Percentiles rank a stretch among this genome's conserved stretches.
Conservation (phyloP, 2,329 filamentous ascomycete species). For the Paecilomyces niveus region DNA sequence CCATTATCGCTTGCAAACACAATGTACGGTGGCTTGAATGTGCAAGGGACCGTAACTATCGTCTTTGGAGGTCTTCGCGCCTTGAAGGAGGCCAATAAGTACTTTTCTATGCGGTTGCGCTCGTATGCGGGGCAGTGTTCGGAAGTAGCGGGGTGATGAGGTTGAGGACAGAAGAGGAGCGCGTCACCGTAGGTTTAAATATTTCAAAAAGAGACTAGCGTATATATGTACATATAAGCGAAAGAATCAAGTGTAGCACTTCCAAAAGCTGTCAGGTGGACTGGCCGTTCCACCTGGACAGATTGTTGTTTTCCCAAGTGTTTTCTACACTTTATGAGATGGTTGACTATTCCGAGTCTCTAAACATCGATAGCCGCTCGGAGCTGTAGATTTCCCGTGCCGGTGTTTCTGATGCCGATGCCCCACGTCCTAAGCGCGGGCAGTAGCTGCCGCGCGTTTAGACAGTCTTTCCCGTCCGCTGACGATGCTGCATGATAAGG, state of each 20-base stretch:
- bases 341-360: constrained; percentile 21
- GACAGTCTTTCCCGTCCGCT: not conserved
- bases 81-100: not conserved
- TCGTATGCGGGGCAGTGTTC: not conserved
- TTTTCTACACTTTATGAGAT: constrained; percentile 7
- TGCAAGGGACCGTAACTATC: not conserved
- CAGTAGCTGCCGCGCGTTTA: not conserved
- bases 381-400: constrained; percentile 14
- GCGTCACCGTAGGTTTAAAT: not conserved
- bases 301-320: not conserved
- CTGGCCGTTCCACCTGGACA: constrained; percentile 1
- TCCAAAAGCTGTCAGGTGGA: not conserved
- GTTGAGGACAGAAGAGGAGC: not conserved
- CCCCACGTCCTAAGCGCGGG: not conserved
- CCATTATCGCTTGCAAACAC: constrained; percentile 24
- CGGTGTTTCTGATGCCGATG: constrained; percentile 6
- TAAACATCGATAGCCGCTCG: constrained; percentile 16
- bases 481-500: not conserved
- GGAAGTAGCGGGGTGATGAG: not conserved
- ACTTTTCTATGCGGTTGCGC: not conserved
- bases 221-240: not conserved
- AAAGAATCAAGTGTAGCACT: not conserved
- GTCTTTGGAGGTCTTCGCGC: not conserved
- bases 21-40: not conserved
- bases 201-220: not conserved